phyloP scores from a whole-genome alignment of 495 filamentous ascomycete species.

The Cercophora samala region DNA sequence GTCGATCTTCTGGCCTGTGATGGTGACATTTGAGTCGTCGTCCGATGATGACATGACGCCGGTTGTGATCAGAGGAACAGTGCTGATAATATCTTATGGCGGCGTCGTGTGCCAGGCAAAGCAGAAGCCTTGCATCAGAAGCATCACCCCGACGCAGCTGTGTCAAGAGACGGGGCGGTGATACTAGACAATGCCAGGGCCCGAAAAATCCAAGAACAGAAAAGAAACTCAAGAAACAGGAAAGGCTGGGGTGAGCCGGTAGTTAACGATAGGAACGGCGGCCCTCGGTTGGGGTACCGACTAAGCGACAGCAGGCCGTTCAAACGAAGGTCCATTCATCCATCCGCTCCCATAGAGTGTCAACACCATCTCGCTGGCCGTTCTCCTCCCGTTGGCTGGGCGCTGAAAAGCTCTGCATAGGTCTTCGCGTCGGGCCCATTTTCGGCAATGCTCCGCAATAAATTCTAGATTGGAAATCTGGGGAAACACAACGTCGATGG shows the following conservation, averaged over 20 bases:
- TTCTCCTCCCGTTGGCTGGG: neutral
- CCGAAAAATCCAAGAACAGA: neutral
- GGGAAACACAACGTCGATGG: neutral
- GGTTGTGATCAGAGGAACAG: neutral
- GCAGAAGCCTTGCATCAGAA: neutral
- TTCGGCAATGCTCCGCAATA: conserved; percentile 20
- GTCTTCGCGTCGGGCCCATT: conserved; percentile 14
- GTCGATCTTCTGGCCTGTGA: conserved; percentile 10
- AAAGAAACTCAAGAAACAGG: neutral
- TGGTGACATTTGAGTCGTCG: conserved; percentile 4
- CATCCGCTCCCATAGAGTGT: neutral
- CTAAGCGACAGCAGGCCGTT: neutral
- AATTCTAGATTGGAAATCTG: conserved; percentile 9
- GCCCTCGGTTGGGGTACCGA: neutral
- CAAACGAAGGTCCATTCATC: neutral
- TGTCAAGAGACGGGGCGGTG: neutral
- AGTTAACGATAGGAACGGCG: neutral
- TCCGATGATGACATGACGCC: conserved; percentile 8
- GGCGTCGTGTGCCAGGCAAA: neutral
- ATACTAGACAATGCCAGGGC: neutral
- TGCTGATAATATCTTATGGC: neutral
- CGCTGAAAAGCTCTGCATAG: neutral
- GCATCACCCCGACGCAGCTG: neutral
- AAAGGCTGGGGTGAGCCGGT: neutral
- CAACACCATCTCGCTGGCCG: neutral